Evolutionary conservation across 768 basidiomycete species (phyloP).

Genomic region (Neoboletus brunneissimus): DNA sequence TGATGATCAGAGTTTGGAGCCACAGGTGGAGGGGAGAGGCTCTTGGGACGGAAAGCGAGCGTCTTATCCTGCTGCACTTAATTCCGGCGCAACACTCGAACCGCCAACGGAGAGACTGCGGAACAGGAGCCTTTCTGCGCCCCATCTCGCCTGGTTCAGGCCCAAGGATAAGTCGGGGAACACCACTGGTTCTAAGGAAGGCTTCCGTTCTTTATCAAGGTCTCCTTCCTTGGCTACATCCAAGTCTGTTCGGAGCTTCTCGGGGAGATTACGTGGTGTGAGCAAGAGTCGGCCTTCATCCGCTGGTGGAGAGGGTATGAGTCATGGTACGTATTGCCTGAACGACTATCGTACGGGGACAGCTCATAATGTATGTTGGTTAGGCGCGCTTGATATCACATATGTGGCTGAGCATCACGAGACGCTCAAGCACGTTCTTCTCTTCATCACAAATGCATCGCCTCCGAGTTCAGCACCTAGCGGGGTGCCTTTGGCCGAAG

Average conservation of each 20-base stretch:
- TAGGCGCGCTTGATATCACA: conserved; percentile 39
- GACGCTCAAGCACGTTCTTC: conserved; percentile 73
- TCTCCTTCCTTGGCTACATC: conserved; percentile 13
- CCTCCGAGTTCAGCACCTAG: conserved; percentile 32
- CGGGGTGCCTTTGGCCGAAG: conserved; percentile 56
- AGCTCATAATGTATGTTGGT: neutral
- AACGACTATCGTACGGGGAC: neutral
- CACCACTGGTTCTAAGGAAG: conserved; percentile 9
- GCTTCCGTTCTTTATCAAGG: conserved; percentile 1
- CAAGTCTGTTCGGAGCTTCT: conserved; percentile 18
- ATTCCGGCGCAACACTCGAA: conserved; percentile 7
- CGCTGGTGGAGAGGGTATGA: conserved; percentile 7
- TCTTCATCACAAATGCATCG: conserved; percentile 53
- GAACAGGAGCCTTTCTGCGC: conserved; percentile 56
- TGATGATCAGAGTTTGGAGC: neutral
- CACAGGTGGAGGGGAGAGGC: neutral
- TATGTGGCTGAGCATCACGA: conserved; percentile 82
- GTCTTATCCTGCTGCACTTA: conserved; percentile 16
- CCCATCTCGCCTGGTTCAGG: conserved; percentile 57
- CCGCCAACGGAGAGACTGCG: conserved; percentile 29
- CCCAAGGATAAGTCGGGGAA: conserved; percentile 28
- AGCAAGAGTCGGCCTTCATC: conserved; percentile 23
- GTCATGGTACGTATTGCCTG: conserved; percentile 15
- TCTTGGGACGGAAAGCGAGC: conserved; percentile 21
- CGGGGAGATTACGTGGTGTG: conserved; percentile 20